Evolutionary conservation across 1,139 yeast genomes (phyloP).

Genomic region (Suhomyces wounanorum): DNA sequence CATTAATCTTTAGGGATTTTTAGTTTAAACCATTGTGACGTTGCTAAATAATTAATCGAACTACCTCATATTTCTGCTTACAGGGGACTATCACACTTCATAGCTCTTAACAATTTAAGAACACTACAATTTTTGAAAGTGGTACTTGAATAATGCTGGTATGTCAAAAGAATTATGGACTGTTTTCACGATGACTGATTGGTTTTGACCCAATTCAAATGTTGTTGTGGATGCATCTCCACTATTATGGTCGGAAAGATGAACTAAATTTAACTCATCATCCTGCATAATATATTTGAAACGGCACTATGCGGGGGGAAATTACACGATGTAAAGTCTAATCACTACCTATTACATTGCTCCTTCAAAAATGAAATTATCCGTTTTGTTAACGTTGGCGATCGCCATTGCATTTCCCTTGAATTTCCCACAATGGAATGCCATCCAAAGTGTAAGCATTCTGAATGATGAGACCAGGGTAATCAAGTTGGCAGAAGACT

Average conservation of each 20-base stretch:
- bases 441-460: not conserved
- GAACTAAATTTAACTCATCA: not conserved
- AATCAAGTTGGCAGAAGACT: slow-evolving; percentile 41
- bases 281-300: not conserved
- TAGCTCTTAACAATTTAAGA: no score
- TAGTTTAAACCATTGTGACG: not conserved
- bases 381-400: slow-evolving; percentile 6
- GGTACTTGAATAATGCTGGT: no score
- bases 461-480: slow-evolving; percentile 21
- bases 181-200: no score
- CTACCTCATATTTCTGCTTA: no score
- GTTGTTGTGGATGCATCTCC: not conserved
- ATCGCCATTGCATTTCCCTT: slow-evolving; percentile 8
- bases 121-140: no score
- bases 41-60: no score
- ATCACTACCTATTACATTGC: not conserved
- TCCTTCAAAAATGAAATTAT: slow-evolving; percentile 5
- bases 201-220: no score
- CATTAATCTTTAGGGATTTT: no score
- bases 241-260: not conserved
- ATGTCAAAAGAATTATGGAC: no score
- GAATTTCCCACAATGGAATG: slow-evolving; percentile 2
- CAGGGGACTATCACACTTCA: no score
- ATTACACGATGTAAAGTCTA: not conserved
- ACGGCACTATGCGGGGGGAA: not conserved